Percentiles rank a stretch among this genome's conserved stretches.
Conservation (phyloP, 192 early-diverging fungal genomes). For the Funneliformis mosseae region DNA sequence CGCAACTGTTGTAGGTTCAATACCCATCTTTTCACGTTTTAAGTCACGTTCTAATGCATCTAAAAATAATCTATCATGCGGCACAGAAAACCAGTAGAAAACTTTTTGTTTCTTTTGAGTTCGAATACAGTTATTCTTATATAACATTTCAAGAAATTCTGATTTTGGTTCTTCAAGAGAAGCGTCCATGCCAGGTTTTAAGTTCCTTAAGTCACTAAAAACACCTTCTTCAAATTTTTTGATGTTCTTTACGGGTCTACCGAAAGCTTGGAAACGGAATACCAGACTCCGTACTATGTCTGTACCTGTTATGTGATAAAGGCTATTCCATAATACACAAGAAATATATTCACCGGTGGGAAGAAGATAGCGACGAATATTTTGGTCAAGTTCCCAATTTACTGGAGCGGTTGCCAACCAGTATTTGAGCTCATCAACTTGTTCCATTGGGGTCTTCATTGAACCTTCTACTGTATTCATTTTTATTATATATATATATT, state of each 20-base stretch:
- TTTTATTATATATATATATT: slow-evolving; percentile 1
- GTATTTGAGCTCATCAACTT: slow-evolving; percentile 55
- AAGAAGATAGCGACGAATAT: slow-evolving; percentile 64
- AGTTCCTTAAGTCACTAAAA: slow-evolving; percentile 91
- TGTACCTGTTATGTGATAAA: slow-evolving; percentile 94
- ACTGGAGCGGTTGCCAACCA: slow-evolving; percentile 70
- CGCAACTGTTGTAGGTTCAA: slow-evolving; percentile 82
- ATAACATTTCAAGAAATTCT: slow-evolving; percentile 91
- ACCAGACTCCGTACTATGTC: slow-evolving; percentile 92
- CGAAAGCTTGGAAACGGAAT: slow-evolving; percentile 90
- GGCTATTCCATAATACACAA: slow-evolving; percentile 91
- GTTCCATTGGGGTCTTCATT: slow-evolving; percentile 34
- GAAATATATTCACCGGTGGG: slow-evolving; percentile 88
- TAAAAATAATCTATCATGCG: slow-evolving; percentile 90
- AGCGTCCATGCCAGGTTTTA: slow-evolving; percentile 94
- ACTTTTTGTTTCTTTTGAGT: slow-evolving; percentile 99
- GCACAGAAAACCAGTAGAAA: slow-evolving; percentile 97
- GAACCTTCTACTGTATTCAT: slow-evolving; percentile 29
- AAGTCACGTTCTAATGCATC: slow-evolving; percentile 96
- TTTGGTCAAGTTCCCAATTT: slow-evolving; percentile 62
- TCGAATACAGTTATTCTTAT: slow-evolving; percentile 94
- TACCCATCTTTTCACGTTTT: slow-evolving; percentile 87
- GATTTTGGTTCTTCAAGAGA: slow-evolving; percentile 91
- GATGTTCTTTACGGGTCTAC: slow-evolving; percentile 80
- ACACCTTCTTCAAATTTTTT: slow-evolving; percentile 99